Evolutionary conservation across 176 grass and related monocot genomes (phyloP).

Genomic region (Aegilops sharonensis): DNA sequence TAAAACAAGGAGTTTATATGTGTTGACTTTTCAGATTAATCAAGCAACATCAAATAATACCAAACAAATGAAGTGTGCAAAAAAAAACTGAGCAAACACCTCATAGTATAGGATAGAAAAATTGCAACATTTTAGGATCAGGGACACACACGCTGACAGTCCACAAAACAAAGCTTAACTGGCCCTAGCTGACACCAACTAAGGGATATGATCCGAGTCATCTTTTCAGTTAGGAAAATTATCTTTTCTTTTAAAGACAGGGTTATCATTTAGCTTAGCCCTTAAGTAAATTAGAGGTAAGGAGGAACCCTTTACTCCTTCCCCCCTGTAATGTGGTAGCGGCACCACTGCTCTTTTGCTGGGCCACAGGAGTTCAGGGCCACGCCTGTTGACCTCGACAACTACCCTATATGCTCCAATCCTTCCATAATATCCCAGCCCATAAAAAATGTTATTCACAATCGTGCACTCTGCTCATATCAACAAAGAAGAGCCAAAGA

Average conservation of each 20-base stretch:
- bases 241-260: not conserved
- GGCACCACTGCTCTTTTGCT: not conserved
- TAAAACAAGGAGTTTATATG: not conserved
- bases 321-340: not conserved
- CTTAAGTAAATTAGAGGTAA: not conserved
- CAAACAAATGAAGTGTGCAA: not conserved
- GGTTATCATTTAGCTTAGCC: not conserved
- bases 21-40: constrained; percentile 3
- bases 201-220: not conserved
- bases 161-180: not conserved
- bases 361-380: not conserved
- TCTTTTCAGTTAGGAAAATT: not conserved
- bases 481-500: not conserved
- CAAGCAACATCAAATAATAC: constrained; percentile 23
- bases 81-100: not conserved
- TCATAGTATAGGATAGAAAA: constrained; percentile 8
- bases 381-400: not conserved
- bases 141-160: not conserved
- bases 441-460: not conserved
- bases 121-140: not conserved
- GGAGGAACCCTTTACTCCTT: not conserved
- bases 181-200: not conserved
- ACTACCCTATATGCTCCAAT: not conserved
- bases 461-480: not conserved
- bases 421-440: not conserved